Base-by-base conservation (phyloP, 352 stramenopile genomes). In the Phytophthora lateralis region DNA sequence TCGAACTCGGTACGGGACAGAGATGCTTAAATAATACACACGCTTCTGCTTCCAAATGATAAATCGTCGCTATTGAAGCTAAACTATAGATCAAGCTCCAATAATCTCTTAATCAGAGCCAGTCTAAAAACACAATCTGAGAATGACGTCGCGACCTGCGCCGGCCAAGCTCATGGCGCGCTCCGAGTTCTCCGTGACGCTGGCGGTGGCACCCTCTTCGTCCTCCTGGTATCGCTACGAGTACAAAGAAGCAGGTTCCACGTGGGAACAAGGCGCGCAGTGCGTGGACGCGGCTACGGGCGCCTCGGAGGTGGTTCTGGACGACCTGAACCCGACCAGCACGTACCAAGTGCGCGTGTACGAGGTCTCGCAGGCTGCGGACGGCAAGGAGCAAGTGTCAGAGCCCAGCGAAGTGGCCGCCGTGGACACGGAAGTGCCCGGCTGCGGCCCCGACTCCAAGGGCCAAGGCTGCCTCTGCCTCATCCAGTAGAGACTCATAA, bases 321-420 rank as follows among this genome's bases (percentile, higher is more conserved):
- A 96, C 65, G 88, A 96, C 50, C 71, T 96, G 12, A 93, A 93
- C 74, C 88, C 88, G 24, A 95, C 88, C 39, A 91, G 85, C 78
- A 89, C 88, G 41, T 96, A 96, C 69, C 80, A 96, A 59, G 81
- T 96, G 55, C 85, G 88, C 42, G 71, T 96, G 43, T 91, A 88
- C 64, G 74, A 80, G 7, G 70, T 93, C 21, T 49, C 59, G 6
- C 79, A 75, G 39, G 48, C 51, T 39, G 60, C 42, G 11, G 66
- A 82, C 34, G 76, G 69, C 20, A 61, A 71, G 17, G 70, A 85
- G 32, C 44, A 76, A 24, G 55, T 90, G 9, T 91, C 82, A 14
- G 27, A 43, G 21, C 77, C 84, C 24, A 95, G 85, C 62, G 79
- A 91, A 59, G 68, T 88, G 17, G 88, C 87, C 0, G 88, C 85